Evolutionary conservation across 2,329 filamentous ascomycete genomes (phyloP), one percentile per base, ranked within the genome.

Genomic region (Xylaria hypoxylon): DNA sequence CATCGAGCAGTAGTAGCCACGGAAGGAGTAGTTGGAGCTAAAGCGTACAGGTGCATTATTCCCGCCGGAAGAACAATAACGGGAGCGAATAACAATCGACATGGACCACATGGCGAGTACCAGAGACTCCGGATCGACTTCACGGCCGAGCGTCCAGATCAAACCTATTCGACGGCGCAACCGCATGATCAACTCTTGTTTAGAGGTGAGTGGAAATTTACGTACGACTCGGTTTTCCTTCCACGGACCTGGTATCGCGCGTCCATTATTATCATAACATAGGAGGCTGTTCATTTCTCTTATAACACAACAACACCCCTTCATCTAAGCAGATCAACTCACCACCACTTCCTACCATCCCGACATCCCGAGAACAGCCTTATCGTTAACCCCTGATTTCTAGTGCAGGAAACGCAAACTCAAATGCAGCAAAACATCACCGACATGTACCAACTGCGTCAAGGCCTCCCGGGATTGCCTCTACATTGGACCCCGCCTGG

Each of bases 361-460:
- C 2, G 17, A 38, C n/a, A 3, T 8, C 24, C 38, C 1, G 51
- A 35, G 52, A 48, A 44, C 40, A n/a, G 24, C 17, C 42, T 26
- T 8, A 17, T 57, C 10, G 45, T 66, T 69, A 48, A 68, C 51
- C 11, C 19, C 24, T 3, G 17, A 13, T 5, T 26, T 59, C 13
- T n/a, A 70, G 72, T 93, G 90, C 75, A 86, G 92, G 44, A 87
- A 91, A 24, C 86, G 92, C 45, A 95, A 95, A 79, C 82, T 94
- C 62, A 92, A 92, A 77, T 95, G 92, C 80, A 90, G 92, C 80
- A 93, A 92, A 75, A 76, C 75, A 79, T 83, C 77, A 22, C 85
- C 90, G 57, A 90, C 92, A 67, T 95, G 92, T 76, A 84, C 83
- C 69, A 92, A 92, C 77, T 91, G 89, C 77, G 80, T 79, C 68